Conservation (phyloP, 768 basidiomycete genomes). For the Amanita jacksonii region DNA sequence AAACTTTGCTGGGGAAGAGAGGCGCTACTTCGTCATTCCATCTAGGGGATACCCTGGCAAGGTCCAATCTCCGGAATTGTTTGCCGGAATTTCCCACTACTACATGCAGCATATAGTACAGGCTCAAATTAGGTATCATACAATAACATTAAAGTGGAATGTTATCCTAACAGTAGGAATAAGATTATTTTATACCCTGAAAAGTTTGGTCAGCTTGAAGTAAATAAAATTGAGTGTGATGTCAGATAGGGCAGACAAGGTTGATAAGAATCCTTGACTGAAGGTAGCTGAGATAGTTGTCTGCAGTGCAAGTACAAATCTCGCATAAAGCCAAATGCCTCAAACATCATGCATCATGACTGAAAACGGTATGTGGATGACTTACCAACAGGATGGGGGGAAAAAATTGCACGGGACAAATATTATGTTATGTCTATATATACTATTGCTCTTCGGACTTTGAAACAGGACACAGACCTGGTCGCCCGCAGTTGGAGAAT, state of each 20-base stretch:
- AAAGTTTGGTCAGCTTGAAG: background rate
- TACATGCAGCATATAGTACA: too few species aligned
- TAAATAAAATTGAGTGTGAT: conserved; percentile 10
- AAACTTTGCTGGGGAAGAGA: background rate
- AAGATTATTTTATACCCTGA: too few species aligned
- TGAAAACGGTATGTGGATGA: conserved; percentile 10
- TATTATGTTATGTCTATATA: background rate
- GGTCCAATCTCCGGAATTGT: background rate
- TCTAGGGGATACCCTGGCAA: background rate
- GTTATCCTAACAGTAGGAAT: too few species aligned
- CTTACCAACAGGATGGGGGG: background rate
- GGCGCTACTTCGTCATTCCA: conserved; percentile 1
- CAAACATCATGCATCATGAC: conserved; percentile 58
- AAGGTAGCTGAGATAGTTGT: conserved; percentile 90
- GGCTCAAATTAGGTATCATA: too few species aligned
- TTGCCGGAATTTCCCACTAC: too few species aligned
- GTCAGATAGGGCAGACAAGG: conserved; percentile 35
- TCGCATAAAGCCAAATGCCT: conserved; percentile 91
- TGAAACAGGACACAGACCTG: conserved; percentile 18
- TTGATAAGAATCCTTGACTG: conserved; percentile 42
- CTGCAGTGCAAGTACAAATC: conserved; percentile 66
- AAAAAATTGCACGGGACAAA: background rate
- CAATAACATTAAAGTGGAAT: too few species aligned
- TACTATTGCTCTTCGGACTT: conserved; percentile 2
- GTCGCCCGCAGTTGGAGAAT: conserved; percentile 17